A percentile compares a stretch with the other conserved stretches of the same genome.
Evolutionary conservation across 2,329 filamentous ascomycete species (phyloP).

Genomic region (Xylariaceae sp.): DNA sequence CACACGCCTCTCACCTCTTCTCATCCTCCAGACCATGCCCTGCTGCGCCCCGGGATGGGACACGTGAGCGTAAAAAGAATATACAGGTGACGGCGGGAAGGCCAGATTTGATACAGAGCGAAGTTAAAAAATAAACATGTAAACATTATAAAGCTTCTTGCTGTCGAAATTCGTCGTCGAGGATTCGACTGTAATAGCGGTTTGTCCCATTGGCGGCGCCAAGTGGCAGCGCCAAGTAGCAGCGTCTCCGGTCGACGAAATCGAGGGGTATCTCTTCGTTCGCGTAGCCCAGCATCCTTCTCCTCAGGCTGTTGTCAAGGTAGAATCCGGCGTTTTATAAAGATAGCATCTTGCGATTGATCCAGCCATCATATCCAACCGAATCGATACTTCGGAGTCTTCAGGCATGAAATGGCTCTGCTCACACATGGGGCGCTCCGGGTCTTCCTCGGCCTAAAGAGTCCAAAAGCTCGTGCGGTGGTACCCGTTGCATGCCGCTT

Average conservation of each 20-base stretch:
- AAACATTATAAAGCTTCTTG: slow-evolving; percentile 30
- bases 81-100: slow-evolving; percentile 27
- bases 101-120: slow-evolving; percentile 24
- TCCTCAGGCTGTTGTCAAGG: slow-evolving; percentile 1
- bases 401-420: slow-evolving; percentile 2
- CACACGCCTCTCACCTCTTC: slow-evolving; percentile 13
- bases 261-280: slow-evolving; percentile 26
- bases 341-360: slow-evolving; percentile 4
- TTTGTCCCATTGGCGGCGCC: slow-evolving; percentile 12
- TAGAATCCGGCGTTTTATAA: slow-evolving; percentile 9
- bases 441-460: slow-evolving; percentile 45
- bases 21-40: slow-evolving; percentile 13
- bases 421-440: slow-evolving; percentile 48
- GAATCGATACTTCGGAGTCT: slow-evolving; percentile 2
- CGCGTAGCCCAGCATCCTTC: slow-evolving; percentile 14
- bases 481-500: slow-evolving; percentile 54
- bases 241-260: slow-evolving; percentile 15
- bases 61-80: slow-evolving; percentile 26
- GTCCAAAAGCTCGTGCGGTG: slow-evolving; percentile 55
- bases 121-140: slow-evolving; percentile 28
- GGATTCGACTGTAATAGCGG: slow-evolving; percentile 11
- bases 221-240: slow-evolving; percentile 7
- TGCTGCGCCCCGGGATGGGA: slow-evolving; percentile 26
- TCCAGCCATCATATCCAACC: slow-evolving; percentile 18
- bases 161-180: slow-evolving; percentile 16